Evolutionary conservation across 129 eudicot genomes (phyloP).

Genomic region (Deinandra increscens): DNA sequence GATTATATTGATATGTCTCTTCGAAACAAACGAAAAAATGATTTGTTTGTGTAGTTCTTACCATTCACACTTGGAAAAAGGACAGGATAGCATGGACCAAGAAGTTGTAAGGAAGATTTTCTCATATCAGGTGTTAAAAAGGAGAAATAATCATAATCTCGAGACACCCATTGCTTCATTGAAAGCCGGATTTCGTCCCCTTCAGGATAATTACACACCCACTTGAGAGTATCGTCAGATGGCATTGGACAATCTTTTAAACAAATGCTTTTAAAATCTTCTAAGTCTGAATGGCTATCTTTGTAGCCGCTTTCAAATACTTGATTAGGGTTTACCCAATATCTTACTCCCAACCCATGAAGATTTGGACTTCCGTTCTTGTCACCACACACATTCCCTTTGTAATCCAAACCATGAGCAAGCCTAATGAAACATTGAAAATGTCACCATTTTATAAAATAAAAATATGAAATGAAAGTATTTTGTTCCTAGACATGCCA

Average conservation of each 20-base stretch:
- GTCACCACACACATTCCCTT: constrained; percentile 94
- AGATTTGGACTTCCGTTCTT: constrained; percentile 68
- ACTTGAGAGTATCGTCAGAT: constrained; percentile 71
- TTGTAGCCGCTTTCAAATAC: constrained; percentile 81
- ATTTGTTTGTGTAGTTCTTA: constrained; percentile 24
- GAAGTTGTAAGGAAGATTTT: constrained; percentile 89
- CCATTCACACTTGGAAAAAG: constrained; percentile 97
- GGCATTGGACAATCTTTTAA: constrained; percentile 89
- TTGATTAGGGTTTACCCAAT: constrained; percentile 93
- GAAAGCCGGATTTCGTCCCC: constrained; percentile 67
- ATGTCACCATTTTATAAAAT: constrained; percentile 13
- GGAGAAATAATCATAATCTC: constrained; percentile 81
- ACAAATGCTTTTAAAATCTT: constrained; percentile 74
- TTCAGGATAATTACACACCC: constrained; percentile 97
- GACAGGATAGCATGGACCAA: constrained; percentile 95
- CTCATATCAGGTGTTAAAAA: constrained; percentile 82
- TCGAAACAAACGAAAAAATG: neutral
- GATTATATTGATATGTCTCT: neutral
- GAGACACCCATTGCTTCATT: constrained; percentile 73
- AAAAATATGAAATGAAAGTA: neutral
- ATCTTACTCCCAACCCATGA: constrained; percentile 71
- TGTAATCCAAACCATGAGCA: constrained; percentile 80
- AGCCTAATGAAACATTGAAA: constrained; percentile 53
- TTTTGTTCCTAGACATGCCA: neutral
- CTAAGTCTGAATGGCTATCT: constrained; percentile 52